A percentile compares a stretch with the other conserved stretches of the same genome.
phyloP scores from a whole-genome alignment of 179 eudicot species.

The Beta corolliflora region DNA sequence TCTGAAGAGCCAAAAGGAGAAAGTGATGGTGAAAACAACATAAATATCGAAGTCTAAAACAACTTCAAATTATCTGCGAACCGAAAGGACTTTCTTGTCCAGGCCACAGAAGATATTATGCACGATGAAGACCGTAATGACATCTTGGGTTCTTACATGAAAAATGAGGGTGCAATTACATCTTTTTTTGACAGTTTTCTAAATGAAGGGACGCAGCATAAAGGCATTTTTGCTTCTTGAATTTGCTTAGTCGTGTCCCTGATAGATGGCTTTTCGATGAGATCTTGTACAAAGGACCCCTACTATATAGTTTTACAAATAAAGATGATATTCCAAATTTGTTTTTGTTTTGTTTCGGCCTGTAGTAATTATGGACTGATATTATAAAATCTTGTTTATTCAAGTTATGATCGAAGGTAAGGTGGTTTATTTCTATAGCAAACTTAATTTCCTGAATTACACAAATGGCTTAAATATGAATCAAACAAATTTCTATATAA shows the following conservation, averaged over 20 bases:
- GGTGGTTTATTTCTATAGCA: no score
- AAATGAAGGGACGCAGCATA: conserved; percentile 18
- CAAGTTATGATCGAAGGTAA: no score
- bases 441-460: background rate
- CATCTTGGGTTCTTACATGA: background rate
- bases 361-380: background rate
- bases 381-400: no score
- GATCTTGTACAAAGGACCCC: conserved; percentile 8
- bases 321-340: background rate
- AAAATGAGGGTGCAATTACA: background rate
- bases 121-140: background rate
- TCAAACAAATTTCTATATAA: conserved; percentile 22
- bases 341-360: background rate
- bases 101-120: background rate
- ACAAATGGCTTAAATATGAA: background rate
- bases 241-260: conserved; percentile 5
- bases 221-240: conserved; percentile 1
- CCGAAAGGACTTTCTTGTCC: background rate
- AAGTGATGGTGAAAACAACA: background rate
- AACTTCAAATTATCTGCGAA: background rate
- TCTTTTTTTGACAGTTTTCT: background rate
- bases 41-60: conserved; percentile 2
- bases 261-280: background rate
- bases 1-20: conserved; percentile 15
- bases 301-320: background rate